Evolutionary conservation across 1,284 basidiomycete genomes (phyloP), one percentile per base, ranked within the genome.

Genomic region (Apiotrichum sp.): DNA sequence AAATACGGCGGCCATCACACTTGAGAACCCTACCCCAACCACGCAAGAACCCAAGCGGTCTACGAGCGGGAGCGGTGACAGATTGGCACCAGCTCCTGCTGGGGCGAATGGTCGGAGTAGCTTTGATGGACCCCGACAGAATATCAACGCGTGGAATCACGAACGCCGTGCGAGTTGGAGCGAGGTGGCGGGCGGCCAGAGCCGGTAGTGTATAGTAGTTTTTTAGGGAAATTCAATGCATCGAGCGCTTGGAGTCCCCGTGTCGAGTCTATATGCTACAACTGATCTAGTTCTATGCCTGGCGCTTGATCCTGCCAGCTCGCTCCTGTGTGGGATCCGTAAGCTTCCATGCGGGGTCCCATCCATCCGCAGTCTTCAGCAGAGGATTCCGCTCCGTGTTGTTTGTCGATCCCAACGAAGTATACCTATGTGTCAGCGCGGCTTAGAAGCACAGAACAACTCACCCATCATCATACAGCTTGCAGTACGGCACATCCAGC

Each of bases 311-410:
- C 34, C 56, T 39, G 4, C 56, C 56, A 1, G 56, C 56, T 32
- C 56, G 56, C 49, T 58, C 56, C 45, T 54, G 56, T 4, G 43
- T 43, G 1, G 41, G 88, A 68, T 96, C 91, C 51, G 79, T 62
- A 7, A 80, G 56, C 55, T 65, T 68, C 62, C 68, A 73, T 4
- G 71, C 73, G 32, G 68, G 76, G 49, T 66, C 64, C 48, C 61
- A 76, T 0, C 55, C 57, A 29, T 51, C 54, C 4, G 43, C 35
- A 50, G 43, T 84, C 31, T n/a, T 76, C 6, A 96, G 81, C 0
- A 87, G 82, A 0, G 95, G 95, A 67, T 98, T 98, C 0, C 85
- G 91, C 65, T 86, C 86, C 0, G 96, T 98, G 76, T 98, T 97
- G 76, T 85, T 89, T 1, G 89, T 93, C 14, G 92, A 96, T 22